Evolutionary conservation across 176 grass and related monocot genomes (phyloP), one percentile per base, ranked within the genome.

Genomic region (Pontederia paniculata): DNA sequence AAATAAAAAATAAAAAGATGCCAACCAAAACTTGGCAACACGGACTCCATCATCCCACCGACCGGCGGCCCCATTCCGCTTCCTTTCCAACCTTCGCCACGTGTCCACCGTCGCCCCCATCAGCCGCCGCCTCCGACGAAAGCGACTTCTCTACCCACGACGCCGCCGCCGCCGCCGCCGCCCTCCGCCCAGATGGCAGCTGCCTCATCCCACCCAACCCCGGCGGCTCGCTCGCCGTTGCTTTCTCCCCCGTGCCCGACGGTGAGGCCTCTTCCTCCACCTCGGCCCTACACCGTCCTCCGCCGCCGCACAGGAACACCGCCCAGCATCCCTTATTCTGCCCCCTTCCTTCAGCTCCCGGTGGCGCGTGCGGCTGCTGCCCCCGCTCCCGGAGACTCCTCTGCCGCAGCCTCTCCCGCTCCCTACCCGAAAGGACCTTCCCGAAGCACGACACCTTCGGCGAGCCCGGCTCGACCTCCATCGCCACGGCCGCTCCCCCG

Each of bases 401-500:
- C 48, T 13, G n/a, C 14, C 37, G 55, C 9, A 77, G 17, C 45
- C 74, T 72, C 70, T 59, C 71, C 52, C 87, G 44, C 72, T 99
- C 94, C 62, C 83, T 68, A 58, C 93, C 78, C 23, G 87, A 83
- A 14, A 93, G 66, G 48, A 99, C 94, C 77, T 93, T 90, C 18
- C 94, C 94, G 62, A 99, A 80, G 84, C 94, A 99, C 18, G 94
- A 99, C 42, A 99, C 94, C 78, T 99, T 85, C 9, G 94, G 94
- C 53, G 94, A 99, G 37, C 81, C 73, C 17, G 94, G 94, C 65
- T 99, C 78, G 13, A 41, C 18, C 50, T 76, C 88, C 73, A n/a
- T 55, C 73, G 52, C 69, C 71, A 3, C 61, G 10, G 7, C 72
- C 17, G 50, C 75, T 6, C 67, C 45, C 17, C 74, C 57, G 22